Evolutionary conservation across 2,329 filamentous ascomycete genomes (phyloP).

Genomic region (Mycosphaerella sp.): DNA sequence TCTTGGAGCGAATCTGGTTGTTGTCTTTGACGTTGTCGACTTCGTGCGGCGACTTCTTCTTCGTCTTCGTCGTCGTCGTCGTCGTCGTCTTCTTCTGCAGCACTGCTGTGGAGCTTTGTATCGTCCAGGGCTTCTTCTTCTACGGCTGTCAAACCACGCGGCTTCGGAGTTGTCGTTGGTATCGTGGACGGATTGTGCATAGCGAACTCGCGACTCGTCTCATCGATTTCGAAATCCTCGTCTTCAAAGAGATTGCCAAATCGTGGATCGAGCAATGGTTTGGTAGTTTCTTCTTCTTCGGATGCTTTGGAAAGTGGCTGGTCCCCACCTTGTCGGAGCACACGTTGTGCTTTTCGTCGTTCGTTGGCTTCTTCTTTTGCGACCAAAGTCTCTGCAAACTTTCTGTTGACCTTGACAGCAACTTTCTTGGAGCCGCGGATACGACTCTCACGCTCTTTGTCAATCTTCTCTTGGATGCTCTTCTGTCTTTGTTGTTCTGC

Average conservation of each 20-base stretch:
- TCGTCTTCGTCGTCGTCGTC: slow-evolving; percentile 16
- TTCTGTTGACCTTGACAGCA: slow-evolving; percentile 80
- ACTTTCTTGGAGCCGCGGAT: slow-evolving; percentile 95
- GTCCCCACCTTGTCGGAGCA: slow-evolving; percentile 56
- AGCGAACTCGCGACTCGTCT: slow-evolving; percentile 78
- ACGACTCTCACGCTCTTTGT: slow-evolving; percentile 90
- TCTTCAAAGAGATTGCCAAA: slow-evolving; percentile 88
- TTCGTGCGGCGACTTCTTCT: slow-evolving; percentile 16
- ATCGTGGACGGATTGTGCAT: slow-evolving; percentile 82
- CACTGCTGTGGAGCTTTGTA: slow-evolving; percentile 26
- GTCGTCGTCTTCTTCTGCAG: slow-evolving; percentile 39
- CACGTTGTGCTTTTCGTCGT: slow-evolving; percentile 41
- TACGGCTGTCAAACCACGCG: slow-evolving; percentile 51
- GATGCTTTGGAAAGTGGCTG: slow-evolving; percentile 48
- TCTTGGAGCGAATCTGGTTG: slow-evolving; percentile 34
- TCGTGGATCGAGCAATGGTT: slow-evolving; percentile 67
- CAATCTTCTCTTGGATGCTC: slow-evolving; percentile 88
- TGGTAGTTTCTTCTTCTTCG: slow-evolving; percentile 29
- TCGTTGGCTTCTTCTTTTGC: slow-evolving; percentile 64
- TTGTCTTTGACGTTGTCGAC: slow-evolving; percentile 39
- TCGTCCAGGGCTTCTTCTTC: slow-evolving; percentile 54
- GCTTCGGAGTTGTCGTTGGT: slow-evolving; percentile 32
- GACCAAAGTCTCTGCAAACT: slow-evolving; percentile 56
- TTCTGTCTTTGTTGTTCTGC: slow-evolving; percentile 90
- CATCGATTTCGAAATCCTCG: slow-evolving; percentile 87